Evolutionary conservation across 352 stramenopile species (phyloP).

Genomic region (Globisporangium perplexum): DNA sequence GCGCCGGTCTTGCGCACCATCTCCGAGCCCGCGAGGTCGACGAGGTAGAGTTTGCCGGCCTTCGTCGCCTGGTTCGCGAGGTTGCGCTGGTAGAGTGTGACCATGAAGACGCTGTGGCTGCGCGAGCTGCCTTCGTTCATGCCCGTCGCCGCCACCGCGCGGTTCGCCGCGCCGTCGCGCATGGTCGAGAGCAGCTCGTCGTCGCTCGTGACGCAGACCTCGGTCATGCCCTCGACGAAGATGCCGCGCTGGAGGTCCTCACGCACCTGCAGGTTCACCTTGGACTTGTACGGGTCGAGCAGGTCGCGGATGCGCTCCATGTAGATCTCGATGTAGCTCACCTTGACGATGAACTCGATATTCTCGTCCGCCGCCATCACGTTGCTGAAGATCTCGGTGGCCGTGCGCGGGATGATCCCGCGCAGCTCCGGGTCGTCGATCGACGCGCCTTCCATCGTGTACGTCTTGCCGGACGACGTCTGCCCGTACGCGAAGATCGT

Average conservation of each 20-base stretch:
- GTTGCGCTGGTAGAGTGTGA: slow-evolving; percentile 87
- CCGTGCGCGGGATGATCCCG: slow-evolving; percentile 86
- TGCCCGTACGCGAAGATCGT: slow-evolving; percentile 94
- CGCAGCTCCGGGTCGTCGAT: slow-evolving; percentile 85
- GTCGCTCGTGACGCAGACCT: slow-evolving; percentile 90
- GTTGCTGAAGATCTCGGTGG: slow-evolving; percentile 85
- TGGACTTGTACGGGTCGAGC: slow-evolving; percentile 88
- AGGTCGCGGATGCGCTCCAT: slow-evolving; percentile 94
- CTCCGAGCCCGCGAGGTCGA: slow-evolving; percentile 93
- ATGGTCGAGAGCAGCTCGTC: slow-evolving; percentile 87
- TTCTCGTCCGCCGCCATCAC: slow-evolving; percentile 85
- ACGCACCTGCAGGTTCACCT: slow-evolving; percentile 88
- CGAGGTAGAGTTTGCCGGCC: slow-evolving; percentile 88
- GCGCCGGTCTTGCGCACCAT: slow-evolving; percentile 92
- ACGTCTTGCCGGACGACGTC: slow-evolving; percentile 87
- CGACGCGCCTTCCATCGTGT: slow-evolving; percentile 83
- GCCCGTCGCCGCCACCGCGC: slow-evolving; percentile 85
- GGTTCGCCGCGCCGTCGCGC: slow-evolving; percentile 71
- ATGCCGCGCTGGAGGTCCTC: slow-evolving; percentile 87
- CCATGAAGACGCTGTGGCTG: slow-evolving; percentile 91
- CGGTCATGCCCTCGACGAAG: slow-evolving; percentile 92
- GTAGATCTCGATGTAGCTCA: slow-evolving; percentile 96
- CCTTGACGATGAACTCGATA: slow-evolving; percentile 91
- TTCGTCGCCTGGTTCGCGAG: slow-evolving; percentile 85
- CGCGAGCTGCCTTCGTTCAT: slow-evolving; percentile 93